Percentiles rank a stretch among this genome's conserved stretches.
These are phyloP conservation scores for Medicago lupulina DNA, from an alignment of 306 rosid genomes.

Conservation along the genomic window DNA sequence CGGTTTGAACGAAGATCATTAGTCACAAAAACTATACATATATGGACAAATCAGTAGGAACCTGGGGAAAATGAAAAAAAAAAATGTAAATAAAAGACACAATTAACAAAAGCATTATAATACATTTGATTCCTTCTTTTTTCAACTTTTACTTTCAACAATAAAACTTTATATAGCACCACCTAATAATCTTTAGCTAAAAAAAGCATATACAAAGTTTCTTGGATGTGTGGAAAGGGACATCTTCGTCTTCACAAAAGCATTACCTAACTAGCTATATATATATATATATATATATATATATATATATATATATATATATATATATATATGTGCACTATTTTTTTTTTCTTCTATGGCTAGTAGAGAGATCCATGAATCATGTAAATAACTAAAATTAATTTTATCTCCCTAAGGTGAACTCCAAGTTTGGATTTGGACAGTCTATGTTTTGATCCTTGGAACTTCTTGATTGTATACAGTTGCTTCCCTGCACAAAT, in stretches of 20 bases:
- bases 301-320: conserved; percentile 42
- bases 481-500: conserved; percentile 60
- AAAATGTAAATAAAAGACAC: background rate
- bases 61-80: conserved; percentile 39
- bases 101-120: conserved; percentile 43
- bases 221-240: conserved; percentile 52
- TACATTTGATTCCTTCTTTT: conserved; percentile 64
- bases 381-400: conserved; percentile 5
- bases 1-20: background rate
- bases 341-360: background rate
- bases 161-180: conserved; percentile 51
- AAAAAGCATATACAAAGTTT: conserved; percentile 62
- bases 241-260: conserved; percentile 50
- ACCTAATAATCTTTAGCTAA: conserved; percentile 48
- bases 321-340: conserved; percentile 43
- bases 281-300: conserved; percentile 42
- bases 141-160: conserved; percentile 59
- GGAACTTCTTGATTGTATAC: conserved; percentile 49
- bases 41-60: conserved; percentile 46
- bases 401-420: conserved; percentile 69
- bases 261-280: conserved; percentile 43
- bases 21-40: background rate
- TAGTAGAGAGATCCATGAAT: conserved; percentile 40
- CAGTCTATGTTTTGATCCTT: conserved; percentile 48
- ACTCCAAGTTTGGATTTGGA: conserved; percentile 70